Evolutionary conservation across 164 flowering plant species (phyloP), one percentile per base, ranked within the genome.

Genomic region (Cinnamomum chago): DNA sequence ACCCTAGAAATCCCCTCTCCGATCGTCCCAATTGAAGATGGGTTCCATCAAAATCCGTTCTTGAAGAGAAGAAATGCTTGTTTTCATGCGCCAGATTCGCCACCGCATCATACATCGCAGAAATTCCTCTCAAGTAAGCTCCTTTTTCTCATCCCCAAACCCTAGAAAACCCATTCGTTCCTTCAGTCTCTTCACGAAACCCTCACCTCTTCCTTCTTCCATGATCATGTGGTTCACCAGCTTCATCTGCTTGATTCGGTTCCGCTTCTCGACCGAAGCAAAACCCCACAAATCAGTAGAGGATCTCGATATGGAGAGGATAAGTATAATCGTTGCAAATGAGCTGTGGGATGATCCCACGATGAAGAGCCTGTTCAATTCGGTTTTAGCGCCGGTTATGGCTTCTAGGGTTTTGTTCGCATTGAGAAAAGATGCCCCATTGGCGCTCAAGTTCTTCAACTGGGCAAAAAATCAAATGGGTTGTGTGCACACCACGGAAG

Each of bases 381-480:
- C 94, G 3, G 86, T 79, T 58, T 78, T 83, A 69, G 91, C 88
- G 5, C 90, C 90, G 3, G 58, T 83, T 69, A 82, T 81, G 81
- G 88, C 85, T 67, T 83, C 88, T 23, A 81, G 76, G 81, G 71
- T 90, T 73, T 79, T 91, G 76, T 70, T 86, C 28, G 83, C 82
- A 62, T 71, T 91, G 64, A 86, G 78, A 62, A 76, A 81, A 14
- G 88, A 90, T 0, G 87, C 92, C 3, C 65, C 58, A 17, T 75
- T 86, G 72, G 92, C 90, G 2, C 75, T 88, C 67, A 88, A 78
- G 77, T 84, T 91, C 73, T 93, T 91, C 79, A 78, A 75, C 50
- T 86, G 91, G 92, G 88, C 87, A 0, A 79, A 81, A 22, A 72
- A n/a, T 50, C 85, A 72, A 72, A 35, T 25, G 24, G 91, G 86